phyloP scores from a whole-genome alignment of 2,329 filamentous ascomycete species.

The Talaromyces sp. region DNA sequence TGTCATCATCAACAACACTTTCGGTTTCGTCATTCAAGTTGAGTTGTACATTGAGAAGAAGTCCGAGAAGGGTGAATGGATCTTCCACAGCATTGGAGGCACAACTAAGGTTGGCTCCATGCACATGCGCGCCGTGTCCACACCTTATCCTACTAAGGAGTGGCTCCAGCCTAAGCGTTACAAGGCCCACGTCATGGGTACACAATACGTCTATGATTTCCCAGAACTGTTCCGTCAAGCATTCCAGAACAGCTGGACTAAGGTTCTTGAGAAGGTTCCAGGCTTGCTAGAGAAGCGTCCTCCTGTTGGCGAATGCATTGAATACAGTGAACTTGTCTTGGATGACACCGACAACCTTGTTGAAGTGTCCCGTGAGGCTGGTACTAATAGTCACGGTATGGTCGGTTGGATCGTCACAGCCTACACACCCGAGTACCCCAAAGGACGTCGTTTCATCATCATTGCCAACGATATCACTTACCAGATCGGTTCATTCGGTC shows the following conservation, averaged over 20 bases:
- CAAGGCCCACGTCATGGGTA: slow-evolving; percentile 98
- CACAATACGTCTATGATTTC: slow-evolving; percentile 99
- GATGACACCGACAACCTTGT: slow-evolving; percentile 89
- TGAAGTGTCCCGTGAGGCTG: slow-evolving; percentile 91
- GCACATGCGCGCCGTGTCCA: slow-evolving; percentile 86
- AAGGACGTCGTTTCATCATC: slow-evolving; percentile 87
- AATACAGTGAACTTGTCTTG: slow-evolving; percentile 89
- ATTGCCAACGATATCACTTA: slow-evolving; percentile 99
- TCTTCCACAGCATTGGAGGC: slow-evolving; percentile 96
- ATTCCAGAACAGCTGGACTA: slow-evolving; percentile 90
- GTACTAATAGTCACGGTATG: slow-evolving; percentile 96
- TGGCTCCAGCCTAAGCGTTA: slow-evolving; percentile 98
- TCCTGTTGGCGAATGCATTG: slow-evolving; percentile 82
- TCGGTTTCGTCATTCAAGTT: slow-evolving; percentile 94
- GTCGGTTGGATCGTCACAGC: slow-evolving; percentile 96
- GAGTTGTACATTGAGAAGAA: slow-evolving; percentile 98
- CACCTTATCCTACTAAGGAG: slow-evolving; percentile 96
- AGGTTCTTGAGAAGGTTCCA: slow-evolving; percentile 70
- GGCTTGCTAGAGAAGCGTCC: slow-evolving; percentile 77
- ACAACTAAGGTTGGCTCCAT: slow-evolving; percentile 93
- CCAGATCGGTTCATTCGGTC: slow-evolving; percentile 97
- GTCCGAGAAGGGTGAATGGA: slow-evolving; percentile 96
- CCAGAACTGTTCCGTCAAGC: slow-evolving; percentile 98
- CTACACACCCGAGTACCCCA: slow-evolving; percentile 91
- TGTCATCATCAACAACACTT: slow-evolving; percentile 97